Evolutionary conservation across 179 eudicot species (phyloP), one percentile per base, ranked within the genome.

Genomic region (Silene vulgaris): DNA sequence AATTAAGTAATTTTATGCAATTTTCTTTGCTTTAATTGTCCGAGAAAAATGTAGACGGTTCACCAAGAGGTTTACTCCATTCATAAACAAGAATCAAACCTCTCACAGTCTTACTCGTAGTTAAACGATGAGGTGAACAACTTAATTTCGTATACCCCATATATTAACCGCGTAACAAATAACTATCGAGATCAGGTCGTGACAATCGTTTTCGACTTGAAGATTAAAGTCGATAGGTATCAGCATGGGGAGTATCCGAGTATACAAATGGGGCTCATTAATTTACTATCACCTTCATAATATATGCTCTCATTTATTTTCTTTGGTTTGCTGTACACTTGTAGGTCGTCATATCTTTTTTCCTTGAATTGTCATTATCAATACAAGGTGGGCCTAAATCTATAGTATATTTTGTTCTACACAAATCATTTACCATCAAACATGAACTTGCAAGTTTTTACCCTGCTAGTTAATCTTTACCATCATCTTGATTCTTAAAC

Each of bases 361-460:
- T 3, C 70, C 4, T 73, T 26, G 80, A 77, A 26, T 81, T 2
- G 83, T 81, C 83, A 77, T 78, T 32, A 61, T 77, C 83, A 77
- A 8, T 45, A 50, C 29, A 77, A 68, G 32, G 77, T 77, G 80
- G 83, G 69, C 75, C 83, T 61, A 60, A 62, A 5, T 3, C 3
- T 45, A 13, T 45, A 8, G 50, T 45, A 30, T 77, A 48, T 50
- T 70, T 32, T 54, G 0, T 54, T 14, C 60, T 14, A 14, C 72
- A 73, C 29, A 30, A 62, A 62, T 75, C 57, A 76, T 71, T 76
- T 54, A 32, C 62, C 68, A 74, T 54, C 1, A 5, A 70, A n/a
- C 30, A 52, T 52, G 14, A 52, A 71, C 72, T 50, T 14, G 30
- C 40, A 2, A 3, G 30, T 43, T 52, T 40, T 69, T 35, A 45